Conservation (phyloP, 106 monocot species). For the Dendrobium chrysotoxum region DNA sequence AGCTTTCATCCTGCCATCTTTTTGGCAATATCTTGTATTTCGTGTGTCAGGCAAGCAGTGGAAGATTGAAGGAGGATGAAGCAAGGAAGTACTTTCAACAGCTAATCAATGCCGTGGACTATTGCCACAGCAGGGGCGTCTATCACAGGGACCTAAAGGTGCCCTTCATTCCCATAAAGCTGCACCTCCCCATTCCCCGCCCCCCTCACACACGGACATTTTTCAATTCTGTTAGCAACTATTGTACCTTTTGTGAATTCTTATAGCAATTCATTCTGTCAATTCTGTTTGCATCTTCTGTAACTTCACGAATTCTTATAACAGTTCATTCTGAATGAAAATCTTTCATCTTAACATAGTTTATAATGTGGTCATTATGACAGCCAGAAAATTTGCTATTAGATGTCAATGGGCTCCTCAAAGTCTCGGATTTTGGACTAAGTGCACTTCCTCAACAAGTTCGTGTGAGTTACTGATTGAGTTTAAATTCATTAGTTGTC, state of each 20-base stretch:
- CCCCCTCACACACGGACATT: background rate
- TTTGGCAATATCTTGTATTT: background rate
- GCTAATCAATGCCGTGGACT: conserved; percentile 88
- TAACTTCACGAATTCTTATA: background rate
- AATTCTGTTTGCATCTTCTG: background rate
- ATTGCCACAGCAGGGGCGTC: conserved; percentile 92
- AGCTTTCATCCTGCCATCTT: background rate
- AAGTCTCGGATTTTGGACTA: conserved; percentile 94
- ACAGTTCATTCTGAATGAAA: background rate
- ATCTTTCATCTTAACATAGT: background rate
- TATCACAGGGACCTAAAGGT: conserved; percentile 96
- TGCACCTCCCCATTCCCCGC: too few relatives aligned
- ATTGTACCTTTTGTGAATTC: background rate
- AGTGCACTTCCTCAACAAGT: conserved; percentile 92
- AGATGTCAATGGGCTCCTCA: conserved; percentile 63
- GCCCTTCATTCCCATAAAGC: background rate
- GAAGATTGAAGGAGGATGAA: conserved; percentile 85
- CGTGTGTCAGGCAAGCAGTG: conserved; percentile 42
- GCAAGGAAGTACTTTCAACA: conserved; percentile 96
- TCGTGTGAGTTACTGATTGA: conserved; percentile 29
- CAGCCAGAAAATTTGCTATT: conserved; percentile 76
- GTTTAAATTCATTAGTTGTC: background rate
- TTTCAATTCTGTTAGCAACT: background rate
- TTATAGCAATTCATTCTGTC: background rate
- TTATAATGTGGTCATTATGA: conserved; percentile 8